Base-by-base conservation (phyloP, 345 rosid genomes). In the Lepidium didymum region DNA sequence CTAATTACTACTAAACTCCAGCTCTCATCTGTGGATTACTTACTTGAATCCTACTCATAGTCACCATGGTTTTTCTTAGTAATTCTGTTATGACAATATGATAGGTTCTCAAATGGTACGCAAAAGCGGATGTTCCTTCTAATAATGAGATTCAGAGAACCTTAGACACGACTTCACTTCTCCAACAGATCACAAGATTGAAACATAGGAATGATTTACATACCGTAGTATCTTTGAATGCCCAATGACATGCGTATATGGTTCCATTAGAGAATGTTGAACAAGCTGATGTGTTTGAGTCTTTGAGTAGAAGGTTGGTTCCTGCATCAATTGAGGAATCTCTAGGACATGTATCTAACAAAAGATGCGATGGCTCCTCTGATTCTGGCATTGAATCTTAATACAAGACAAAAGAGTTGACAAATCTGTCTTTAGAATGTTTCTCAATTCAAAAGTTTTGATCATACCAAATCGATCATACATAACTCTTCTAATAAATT, bases 381-480 rank as follows among this genome's bases (percentile, higher is more conserved):
- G 74, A 62, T 61, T 75, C 74, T 54, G 78, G 68, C 37, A 47
- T 12, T 47, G 78, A 74, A 53, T 74, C 74, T 25, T 74, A 67
- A 37, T 23, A 27, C 25, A 49, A 66, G 34, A 13, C 34, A 13
- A 71, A 21, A 46, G 60, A 29, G 37, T 44, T 45, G 34, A 62
- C 35, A 12, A 3, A 25, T 44, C 56, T 11, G 47, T 31, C 14
- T 25, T 62, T 3, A 6, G 2, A 42, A 9, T 18, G n/a, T 19
- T 47, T 31, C 23, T 5, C 8, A 38, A 64, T 27, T 19, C 13
- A 25, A 14, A 40, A 44, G 3, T 38, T 64, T 72, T 47, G 66
- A 45, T 38, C 52, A 52, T 62, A 27, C 31, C 31, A 27, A 27
- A 27, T 27, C 6, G 31, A 27, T 27, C 31, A 27, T 27, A 5